phyloP scores from a whole-genome alignment of 441 rosid genomes.

The Pelargonium citronellum region DNA sequence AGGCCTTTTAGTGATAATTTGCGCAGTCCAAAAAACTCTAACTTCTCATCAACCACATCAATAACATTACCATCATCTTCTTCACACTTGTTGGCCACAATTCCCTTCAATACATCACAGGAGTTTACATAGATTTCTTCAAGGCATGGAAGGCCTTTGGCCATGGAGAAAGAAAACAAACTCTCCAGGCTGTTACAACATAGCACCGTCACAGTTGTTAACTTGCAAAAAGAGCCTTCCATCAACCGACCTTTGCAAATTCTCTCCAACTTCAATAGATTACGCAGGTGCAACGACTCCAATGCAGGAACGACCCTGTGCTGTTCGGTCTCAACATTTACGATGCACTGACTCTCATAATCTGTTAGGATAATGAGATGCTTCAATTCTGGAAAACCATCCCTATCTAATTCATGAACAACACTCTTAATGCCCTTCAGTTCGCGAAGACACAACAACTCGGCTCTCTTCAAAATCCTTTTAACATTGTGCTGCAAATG shows the following conservation, averaged over 20 bases:
- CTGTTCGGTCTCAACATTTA: no score
- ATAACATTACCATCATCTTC: no score
- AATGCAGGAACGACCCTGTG: conserved; percentile 9
- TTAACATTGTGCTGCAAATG: no score
- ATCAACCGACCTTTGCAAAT: conserved; percentile 1
- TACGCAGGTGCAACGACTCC: conserved; percentile 20
- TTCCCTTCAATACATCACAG: conserved; percentile 10
- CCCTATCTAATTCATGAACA: no score
- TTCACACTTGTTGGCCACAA: neutral
- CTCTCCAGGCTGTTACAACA: conserved; percentile 11
- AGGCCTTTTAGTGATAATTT: neutral
- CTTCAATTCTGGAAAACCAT: no score
- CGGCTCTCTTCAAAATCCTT: no score
- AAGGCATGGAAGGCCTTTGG: conserved; percentile 6
- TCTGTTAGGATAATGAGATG: no score
- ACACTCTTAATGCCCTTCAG: no score
- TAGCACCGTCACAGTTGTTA: neutral
- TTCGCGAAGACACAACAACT: no score
- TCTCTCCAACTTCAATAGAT: conserved; percentile 7
- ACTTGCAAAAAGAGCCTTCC: conserved; percentile 11
- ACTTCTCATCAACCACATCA: neutral
- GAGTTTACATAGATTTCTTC: neutral
- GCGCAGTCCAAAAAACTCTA: no score
- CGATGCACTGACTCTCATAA: no score
- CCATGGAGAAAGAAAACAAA: conserved; percentile 13